Base-by-base conservation (phyloP, 225 moss, liverwort and hornwort species). In the Polytrichum commune region DNA sequence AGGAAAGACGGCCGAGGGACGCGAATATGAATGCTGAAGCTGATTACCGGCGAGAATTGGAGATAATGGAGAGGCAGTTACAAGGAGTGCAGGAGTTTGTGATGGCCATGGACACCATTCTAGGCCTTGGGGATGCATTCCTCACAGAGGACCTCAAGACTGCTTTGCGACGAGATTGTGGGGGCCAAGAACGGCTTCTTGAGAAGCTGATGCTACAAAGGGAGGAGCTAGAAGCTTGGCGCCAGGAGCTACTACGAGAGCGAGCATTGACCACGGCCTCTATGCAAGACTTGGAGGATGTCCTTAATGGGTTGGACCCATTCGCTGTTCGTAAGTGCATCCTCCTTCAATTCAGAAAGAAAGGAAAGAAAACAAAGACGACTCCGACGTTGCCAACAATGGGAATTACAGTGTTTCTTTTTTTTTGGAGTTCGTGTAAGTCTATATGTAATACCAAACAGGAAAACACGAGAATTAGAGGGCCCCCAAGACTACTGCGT, bases 151-250 rank as follows among this genome's bases (percentile, higher is more conserved):
- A 71, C 33, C 71, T 71, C 6, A 61, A 71, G 46, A 20, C 3
- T 38, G 60, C 71, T 32, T 33, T 71, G 62, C 23, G 71, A 4
- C 30, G 27, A 24, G 62, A 63, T 25, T 71, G 71, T 62, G 71
- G 62, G 7, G 61, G 62, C 27, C 71, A 71, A 23, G 71, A 53
- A 35, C 35, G 62, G 60, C 22, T 71, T 8, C 71, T 71, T 62
- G 71, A 71, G 35, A 71, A 60, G 60, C 35, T 71, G 30, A 62
- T 71, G 23, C n/a, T 60, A 24, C 71, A 71, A 54, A 24, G 71
- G 25, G 62, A 71, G 38, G 71, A 71, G 62, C 27, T 71, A 62
- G 71, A 71, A 62, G 71, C 62, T 9, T 71, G 71, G 71, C 30
- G 71, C 4, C 46, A 71, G 20, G 71, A 71, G 33, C 33, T 71